Conservation (phyloP, 306 rosid genomes). For the Bauhinia variegata region DNA sequence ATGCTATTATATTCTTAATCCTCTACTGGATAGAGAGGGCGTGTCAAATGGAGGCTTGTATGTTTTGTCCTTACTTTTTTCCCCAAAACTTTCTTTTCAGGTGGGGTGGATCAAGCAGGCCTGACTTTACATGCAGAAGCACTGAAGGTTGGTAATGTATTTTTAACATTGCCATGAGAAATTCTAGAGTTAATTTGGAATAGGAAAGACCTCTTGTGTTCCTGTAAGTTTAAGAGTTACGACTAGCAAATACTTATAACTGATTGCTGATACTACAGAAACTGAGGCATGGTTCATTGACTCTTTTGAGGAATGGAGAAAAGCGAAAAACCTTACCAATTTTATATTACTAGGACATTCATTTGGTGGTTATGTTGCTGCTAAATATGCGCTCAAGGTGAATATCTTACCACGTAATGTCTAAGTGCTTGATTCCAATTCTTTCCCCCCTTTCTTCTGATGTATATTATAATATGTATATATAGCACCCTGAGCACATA, state of each 20-base stretch:
- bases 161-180: not conserved
- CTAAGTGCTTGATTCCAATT: constrained; percentile 12
- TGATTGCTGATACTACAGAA: constrained; percentile 60
- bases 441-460: constrained; percentile 35
- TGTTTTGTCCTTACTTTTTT: constrained; percentile 10
- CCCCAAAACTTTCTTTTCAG: constrained; percentile 49
- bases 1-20: not conserved
- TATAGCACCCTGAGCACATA: constrained; percentile 93
- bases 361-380: constrained; percentile 95
- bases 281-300: constrained; percentile 96
- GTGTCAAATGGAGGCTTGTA: constrained; percentile 8
- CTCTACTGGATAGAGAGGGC: not conserved
- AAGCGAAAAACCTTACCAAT: constrained; percentile 83
- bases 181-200: constrained; percentile 31
- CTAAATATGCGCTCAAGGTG: constrained; percentile 94
- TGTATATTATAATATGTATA: constrained; percentile 31
- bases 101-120: constrained; percentile 99
- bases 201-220: constrained; percentile 18
- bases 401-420: constrained; percentile 31
- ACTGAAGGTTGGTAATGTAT: constrained; percentile 71
- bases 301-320: constrained; percentile 98
- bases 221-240: constrained; percentile 7
- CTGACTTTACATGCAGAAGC: constrained; percentile 92
- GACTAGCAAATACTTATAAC: constrained; percentile 11
- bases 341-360: constrained; percentile 95